Evolutionary conservation across 805 yeast species (phyloP).

Genomic region (Schizosaccharomyces octosporus): DNA sequence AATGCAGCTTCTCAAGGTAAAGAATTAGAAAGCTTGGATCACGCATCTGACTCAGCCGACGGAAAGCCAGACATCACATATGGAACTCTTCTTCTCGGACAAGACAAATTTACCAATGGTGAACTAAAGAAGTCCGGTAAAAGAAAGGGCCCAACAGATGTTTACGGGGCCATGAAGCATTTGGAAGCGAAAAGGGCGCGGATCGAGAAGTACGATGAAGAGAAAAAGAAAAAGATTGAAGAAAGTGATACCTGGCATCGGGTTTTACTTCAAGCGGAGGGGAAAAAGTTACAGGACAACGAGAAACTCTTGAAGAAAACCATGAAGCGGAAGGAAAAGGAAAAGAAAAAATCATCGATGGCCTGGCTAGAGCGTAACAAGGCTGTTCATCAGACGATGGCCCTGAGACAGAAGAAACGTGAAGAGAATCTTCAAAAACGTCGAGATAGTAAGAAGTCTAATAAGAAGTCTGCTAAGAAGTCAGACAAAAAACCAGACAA

Average conservation of each 20-base stretch:
- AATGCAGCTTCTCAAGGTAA: neutral
- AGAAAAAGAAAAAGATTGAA: slow-evolving; percentile 20
- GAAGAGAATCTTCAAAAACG: slow-evolving; percentile 79
- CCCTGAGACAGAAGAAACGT: slow-evolving; percentile 61
- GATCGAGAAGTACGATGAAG: slow-evolving; percentile 34
- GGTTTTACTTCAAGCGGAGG: slow-evolving; percentile 69
- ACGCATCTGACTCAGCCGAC: neutral
- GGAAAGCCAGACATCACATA: slow-evolving; percentile 24
- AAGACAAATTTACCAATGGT: slow-evolving; percentile 40
- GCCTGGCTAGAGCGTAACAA: slow-evolving; percentile 86
- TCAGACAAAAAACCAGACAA: neutral
- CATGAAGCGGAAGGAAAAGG: slow-evolving; percentile 55
- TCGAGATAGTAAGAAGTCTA: slow-evolving; percentile 57
- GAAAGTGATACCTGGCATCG: slow-evolving; percentile 69
- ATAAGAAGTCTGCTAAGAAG: slow-evolving; percentile 34
- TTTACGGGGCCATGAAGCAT: slow-evolving; percentile 54
- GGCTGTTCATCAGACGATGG: slow-evolving; percentile 46
- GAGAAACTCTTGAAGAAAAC: slow-evolving; percentile 72
- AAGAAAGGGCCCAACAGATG: slow-evolving; percentile 68
- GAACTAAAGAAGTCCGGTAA: slow-evolving; percentile 27
- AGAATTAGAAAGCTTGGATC: neutral
- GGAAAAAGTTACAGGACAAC: slow-evolving; percentile 67
- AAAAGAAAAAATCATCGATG: slow-evolving; percentile 61
- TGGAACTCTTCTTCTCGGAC: slow-evolving; percentile 39
- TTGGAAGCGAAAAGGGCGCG: slow-evolving; percentile 51